These are phyloP conservation scores for Floccularia luteovirens DNA, from an alignment of 768 basidiomycete species.

Conservation along the genomic window DNA sequence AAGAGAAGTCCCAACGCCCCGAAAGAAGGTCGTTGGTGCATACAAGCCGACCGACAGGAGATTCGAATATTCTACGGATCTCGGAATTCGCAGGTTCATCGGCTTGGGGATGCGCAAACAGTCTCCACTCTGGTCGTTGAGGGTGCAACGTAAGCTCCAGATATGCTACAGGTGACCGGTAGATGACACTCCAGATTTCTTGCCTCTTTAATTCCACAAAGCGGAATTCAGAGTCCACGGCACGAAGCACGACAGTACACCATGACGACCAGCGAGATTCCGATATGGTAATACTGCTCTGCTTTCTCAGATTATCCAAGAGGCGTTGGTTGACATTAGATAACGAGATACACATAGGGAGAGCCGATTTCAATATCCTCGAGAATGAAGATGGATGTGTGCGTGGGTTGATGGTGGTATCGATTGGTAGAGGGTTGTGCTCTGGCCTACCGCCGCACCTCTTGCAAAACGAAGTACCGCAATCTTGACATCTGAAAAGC, in stretches of 20 bases:
- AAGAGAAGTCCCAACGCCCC: slow-evolving; percentile 75
- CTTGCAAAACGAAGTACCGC: slow-evolving; percentile 71
- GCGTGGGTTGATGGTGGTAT: slow-evolving; percentile 46
- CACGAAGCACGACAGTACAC: slow-evolving; percentile 58
- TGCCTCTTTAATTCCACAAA: slow-evolving; percentile 86
- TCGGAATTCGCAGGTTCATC: slow-evolving; percentile 71
- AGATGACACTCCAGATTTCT: slow-evolving; percentile 79
- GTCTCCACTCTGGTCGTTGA: slow-evolving; percentile 77
- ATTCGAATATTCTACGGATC: slow-evolving; percentile 63
- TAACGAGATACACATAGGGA: slow-evolving; percentile 83
- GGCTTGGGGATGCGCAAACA: slow-evolving; percentile 66
- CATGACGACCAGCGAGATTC: slow-evolving; percentile 61
- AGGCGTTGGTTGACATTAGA: slow-evolving; percentile 37
- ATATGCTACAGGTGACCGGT: slow-evolving; percentile 59
- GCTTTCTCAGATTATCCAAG: slow-evolving; percentile 41
- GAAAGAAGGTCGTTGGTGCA: slow-evolving; percentile 50
- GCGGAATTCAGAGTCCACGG: slow-evolving; percentile 56
- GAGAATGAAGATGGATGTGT: slow-evolving; percentile 67
- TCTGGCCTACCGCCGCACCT: slow-evolving; percentile 89
- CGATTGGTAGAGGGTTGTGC: slow-evolving; percentile 61
- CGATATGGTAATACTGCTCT: slow-evolving; percentile 33
- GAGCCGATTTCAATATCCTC: slow-evolving; percentile 64
- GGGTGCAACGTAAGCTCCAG: slow-evolving; percentile 76
- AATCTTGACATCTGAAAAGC: slow-evolving; percentile 67
- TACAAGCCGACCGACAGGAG: slow-evolving; percentile 70